These are phyloP conservation scores for Globisporangium paroecandrum DNA, from an alignment of 352 stramenopile species.

Conservation along the genomic window DNA sequence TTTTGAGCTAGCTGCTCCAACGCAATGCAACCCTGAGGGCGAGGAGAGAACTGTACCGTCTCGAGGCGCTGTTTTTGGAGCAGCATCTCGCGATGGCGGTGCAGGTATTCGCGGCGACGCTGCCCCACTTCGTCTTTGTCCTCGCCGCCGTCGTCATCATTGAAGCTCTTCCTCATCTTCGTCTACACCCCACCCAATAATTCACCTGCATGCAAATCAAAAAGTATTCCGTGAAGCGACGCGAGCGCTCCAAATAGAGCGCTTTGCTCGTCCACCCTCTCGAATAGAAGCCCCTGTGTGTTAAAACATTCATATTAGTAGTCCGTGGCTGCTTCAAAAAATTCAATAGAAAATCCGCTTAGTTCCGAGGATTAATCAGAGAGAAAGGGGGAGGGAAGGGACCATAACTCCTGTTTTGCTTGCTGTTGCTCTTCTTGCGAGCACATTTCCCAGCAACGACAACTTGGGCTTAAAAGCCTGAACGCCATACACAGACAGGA, in stretches of 20 bases:
- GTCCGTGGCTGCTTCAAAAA: neutral
- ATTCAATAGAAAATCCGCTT: neutral
- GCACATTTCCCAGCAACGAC: neutral
- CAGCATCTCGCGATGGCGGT: slow-evolving; percentile 31
- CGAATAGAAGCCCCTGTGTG: slow-evolving; percentile 13
- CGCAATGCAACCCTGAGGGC: too few species aligned
- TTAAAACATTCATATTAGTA: neutral
- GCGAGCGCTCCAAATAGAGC: neutral
- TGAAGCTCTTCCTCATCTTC: slow-evolving; percentile 1
- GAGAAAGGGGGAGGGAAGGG: slow-evolving; percentile 6
- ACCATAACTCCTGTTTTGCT: slow-evolving; percentile 4
- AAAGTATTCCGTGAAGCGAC: slow-evolving; percentile 2
- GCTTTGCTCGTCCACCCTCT: neutral
- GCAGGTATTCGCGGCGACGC: slow-evolving; percentile 37
- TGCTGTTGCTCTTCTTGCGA: neutral
- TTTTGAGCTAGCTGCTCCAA: neutral
- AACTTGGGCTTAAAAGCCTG: neutral
- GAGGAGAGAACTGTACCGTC: slow-evolving; percentile 25
- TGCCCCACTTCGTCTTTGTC: slow-evolving; percentile 37
- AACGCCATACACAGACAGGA: neutral
- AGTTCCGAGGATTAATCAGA: slow-evolving; percentile 16
- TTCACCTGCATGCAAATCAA: neutral
- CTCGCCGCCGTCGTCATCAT: slow-evolving; percentile 4
- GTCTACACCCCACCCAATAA: neutral
- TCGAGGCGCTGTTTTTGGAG: slow-evolving; percentile 57